phyloP scores from a whole-genome alignment of 2,329 filamentous ascomycete species.

The Aspergillus neoniger region DNA sequence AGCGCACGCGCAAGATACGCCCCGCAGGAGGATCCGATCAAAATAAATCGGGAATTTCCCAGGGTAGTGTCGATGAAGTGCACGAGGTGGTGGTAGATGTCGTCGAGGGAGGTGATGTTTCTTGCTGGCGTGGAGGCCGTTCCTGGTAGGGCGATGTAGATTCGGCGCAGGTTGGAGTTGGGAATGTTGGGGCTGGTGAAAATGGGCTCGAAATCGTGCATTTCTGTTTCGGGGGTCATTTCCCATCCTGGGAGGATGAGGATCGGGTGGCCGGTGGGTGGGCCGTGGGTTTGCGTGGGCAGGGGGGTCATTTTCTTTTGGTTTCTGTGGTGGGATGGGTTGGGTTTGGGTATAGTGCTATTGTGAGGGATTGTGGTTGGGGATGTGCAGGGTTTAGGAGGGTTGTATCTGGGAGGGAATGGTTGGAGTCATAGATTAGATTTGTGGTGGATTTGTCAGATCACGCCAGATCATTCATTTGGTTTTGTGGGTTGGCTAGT shows the following conservation, averaged over 20 bases:
- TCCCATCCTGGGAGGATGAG: conserved; percentile 34
- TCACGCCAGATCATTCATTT: no score
- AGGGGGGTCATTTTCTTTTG: conserved; percentile 21
- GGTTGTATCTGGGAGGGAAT: no score
- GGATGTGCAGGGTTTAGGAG: no score
- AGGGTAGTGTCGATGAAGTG: conserved; percentile 32
- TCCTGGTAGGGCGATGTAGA: conserved; percentile 34
- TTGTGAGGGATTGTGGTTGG: no score
- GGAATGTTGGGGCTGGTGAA: conserved; percentile 23
- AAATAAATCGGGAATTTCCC: conserved; percentile 24
- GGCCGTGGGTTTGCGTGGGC: conserved; percentile 27
- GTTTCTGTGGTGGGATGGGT: no score
- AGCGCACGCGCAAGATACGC: conserved; percentile 32
- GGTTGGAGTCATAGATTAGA: no score
- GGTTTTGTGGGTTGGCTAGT: no score
- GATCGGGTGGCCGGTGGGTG: conserved; percentile 29
- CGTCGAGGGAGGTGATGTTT: conserved; percentile 27
- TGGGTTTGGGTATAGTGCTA: no score
- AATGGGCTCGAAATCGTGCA: conserved; percentile 32
- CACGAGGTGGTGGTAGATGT: conserved; percentile 28
- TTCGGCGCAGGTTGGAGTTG: conserved; percentile 19
- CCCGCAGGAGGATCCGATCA: conserved; percentile 32
- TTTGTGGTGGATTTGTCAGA: no score
- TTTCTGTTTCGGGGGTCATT: conserved; percentile 23
- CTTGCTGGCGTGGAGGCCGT: conserved; percentile 32